Evolutionary conservation across 2,329 filamentous ascomycete species (phyloP).

Genomic region (Furcasterigmium sp.): DNA sequence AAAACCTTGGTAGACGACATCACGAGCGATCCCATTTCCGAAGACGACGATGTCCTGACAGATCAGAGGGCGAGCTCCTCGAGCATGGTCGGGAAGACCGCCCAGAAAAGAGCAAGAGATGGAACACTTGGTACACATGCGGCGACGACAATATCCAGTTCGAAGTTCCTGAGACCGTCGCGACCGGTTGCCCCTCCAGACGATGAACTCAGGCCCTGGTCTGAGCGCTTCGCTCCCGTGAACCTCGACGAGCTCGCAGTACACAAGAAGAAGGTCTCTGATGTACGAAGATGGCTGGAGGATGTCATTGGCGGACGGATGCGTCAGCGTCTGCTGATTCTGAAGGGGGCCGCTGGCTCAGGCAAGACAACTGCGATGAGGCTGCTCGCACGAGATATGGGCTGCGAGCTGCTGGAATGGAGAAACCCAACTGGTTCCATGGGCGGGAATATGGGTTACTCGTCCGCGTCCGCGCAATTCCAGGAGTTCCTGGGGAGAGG

Average conservation of each 20-base stretch:
- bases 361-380: slow-evolving; percentile 88
- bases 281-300: slow-evolving; percentile 79
- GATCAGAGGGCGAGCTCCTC: slow-evolving; percentile 43
- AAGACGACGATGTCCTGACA: slow-evolving; percentile 53
- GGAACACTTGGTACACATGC: neutral
- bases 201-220: slow-evolving; percentile 72
- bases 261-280: slow-evolving; percentile 87
- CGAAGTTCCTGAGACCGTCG: slow-evolving; percentile 45
- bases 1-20: slow-evolving; percentile 37
- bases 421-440: slow-evolving; percentile 67
- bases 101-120: slow-evolving; percentile 32
- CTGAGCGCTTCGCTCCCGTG: slow-evolving; percentile 72
- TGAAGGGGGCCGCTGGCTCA: slow-evolving; percentile 87
- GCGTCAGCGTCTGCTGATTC: slow-evolving; percentile 69
- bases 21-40: slow-evolving; percentile 53
- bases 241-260: slow-evolving; percentile 83
- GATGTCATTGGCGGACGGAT: slow-evolving; percentile 62
- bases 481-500: slow-evolving; percentile 85
- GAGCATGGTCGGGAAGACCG: slow-evolving; percentile 52
- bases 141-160: slow-evolving; percentile 30
- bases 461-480: slow-evolving; percentile 74
- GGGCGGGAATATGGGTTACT: slow-evolving; percentile 54
- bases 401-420: slow-evolving; percentile 81
- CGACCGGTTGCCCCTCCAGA: slow-evolving; percentile 25
- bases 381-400: slow-evolving; percentile 72